Evolutionary conservation across 2,329 filamentous ascomycete species (phyloP).

Genomic region (Ophiocordyceps camponoti-rufipedis): DNA sequence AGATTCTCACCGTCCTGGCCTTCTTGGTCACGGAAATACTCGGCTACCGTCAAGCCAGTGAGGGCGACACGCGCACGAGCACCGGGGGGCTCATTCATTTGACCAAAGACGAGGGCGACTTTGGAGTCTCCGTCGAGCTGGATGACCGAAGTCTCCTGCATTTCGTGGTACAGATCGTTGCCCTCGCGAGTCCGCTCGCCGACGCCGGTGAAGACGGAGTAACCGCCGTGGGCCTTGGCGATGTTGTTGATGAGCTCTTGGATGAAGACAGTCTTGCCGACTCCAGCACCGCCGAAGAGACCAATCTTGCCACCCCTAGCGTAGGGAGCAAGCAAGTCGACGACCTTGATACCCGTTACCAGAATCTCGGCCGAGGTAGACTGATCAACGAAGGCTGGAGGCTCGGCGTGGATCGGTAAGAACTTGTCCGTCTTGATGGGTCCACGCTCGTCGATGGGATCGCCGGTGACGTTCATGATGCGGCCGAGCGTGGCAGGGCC

Average conservation of each 20-base stretch:
- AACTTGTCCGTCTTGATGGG: slow-evolving; percentile 87
- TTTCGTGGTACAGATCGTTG: slow-evolving; percentile 99
- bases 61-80: slow-evolving; percentile 99
- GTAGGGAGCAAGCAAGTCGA: slow-evolving; percentile 96
- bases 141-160: slow-evolving; percentile 99
- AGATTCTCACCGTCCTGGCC: slow-evolving; percentile 63
- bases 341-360: slow-evolving; percentile 99
- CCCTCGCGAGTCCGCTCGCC: slow-evolving; percentile 99
- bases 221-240: slow-evolving; percentile 99
- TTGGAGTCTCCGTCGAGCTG: slow-evolving; percentile 98
- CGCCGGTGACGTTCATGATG: slow-evolving; percentile 99
- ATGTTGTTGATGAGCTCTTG: slow-evolving; percentile 99
- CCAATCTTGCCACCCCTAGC: slow-evolving; percentile 99
- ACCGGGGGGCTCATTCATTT: slow-evolving; percentile 99
- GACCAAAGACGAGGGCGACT: slow-evolving; percentile 97
- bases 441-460: slow-evolving; percentile 98
- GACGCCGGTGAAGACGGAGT: slow-evolving; percentile 99
- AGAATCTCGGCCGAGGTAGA: slow-evolving; percentile 92
- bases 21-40: slow-evolving; percentile 61
- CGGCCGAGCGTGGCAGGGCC: slow-evolving; percentile 85
- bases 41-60: slow-evolving; percentile 65
- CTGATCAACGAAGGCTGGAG: slow-evolving; percentile 85
- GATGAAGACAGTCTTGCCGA: slow-evolving; percentile 99
- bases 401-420: slow-evolving; percentile 83
- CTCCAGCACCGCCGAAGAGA: slow-evolving; percentile 99